Evolutionary conservation across 352 stramenopile genomes (phyloP), one percentile per base, ranked within the genome.

Genomic region (Blastocystis sp.): DNA sequence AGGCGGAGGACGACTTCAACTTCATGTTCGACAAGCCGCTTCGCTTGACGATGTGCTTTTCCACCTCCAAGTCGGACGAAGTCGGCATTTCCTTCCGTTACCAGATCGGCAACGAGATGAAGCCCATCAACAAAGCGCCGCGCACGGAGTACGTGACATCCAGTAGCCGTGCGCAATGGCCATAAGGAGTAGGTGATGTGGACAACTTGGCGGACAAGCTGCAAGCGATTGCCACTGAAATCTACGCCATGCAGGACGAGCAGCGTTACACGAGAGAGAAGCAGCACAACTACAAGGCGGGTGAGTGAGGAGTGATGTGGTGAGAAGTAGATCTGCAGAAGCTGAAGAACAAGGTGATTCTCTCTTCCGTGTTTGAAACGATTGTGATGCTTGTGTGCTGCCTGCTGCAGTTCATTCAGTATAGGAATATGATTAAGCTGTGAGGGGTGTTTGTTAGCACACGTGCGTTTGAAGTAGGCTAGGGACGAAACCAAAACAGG

Each of bases 331-430:
- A 69, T 66, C 71, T 81, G 10, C 11, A 45, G 9, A 81, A 81
- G 42, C 54, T 81, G 71, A 81, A 69, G 54, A 81, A 43, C 7
- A 81, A 81, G 60, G 24, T 81, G 9, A 64, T 81, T 38, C 40
- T 71, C 60, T 64, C 71, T 62, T 66, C 10, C 43, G n/a, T 81
- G 9, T 81, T 81, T 74, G 71, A 81, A 43, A 43, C 60, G 4
- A n/a, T 81, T 71, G 71, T 81, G 38, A 81, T 81, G 71, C 28
- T 81, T 74, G 10, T 81, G 54, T 81, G 71, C 63, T 74, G 34
- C 7, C 10, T 81, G 14, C 71, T 81, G 10, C 71, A 81, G 42
- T 81, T 66, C 42, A 45, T 81, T 43, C 71, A 81, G 28, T 81
- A 69, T 40, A 11, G 71, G 21, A 66, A 9, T n/a, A 69, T 81